Conservation (phyloP, 2,329 filamentous ascomycete genomes). For the Sporothrix dimorphospora region DNA sequence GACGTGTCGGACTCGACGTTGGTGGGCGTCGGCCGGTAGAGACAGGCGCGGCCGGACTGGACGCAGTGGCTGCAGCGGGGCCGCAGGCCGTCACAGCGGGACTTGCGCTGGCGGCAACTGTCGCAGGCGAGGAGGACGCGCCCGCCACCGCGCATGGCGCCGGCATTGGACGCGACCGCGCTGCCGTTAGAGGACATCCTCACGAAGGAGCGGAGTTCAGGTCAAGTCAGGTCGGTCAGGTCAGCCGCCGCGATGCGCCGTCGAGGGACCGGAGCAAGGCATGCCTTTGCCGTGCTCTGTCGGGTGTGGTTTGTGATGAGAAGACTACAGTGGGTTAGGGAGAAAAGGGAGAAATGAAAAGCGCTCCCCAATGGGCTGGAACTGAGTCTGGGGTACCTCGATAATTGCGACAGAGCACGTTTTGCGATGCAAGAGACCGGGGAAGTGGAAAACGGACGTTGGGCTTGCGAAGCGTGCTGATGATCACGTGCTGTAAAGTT, state of each 20-base stretch:
- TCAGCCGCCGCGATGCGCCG: background rate
- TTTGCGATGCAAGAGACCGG: background rate
- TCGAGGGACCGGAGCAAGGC: background rate
- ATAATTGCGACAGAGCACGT: background rate
- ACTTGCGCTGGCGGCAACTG: slow-evolving; percentile 18
- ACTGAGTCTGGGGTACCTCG: too few species aligned
- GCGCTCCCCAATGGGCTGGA: background rate
- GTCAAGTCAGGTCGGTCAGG: background rate
- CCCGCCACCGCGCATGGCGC: background rate
- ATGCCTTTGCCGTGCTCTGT: background rate
- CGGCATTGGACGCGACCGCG: background rate
- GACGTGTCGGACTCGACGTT: background rate
- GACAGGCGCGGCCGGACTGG: slow-evolving; percentile 9
- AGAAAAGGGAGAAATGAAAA: background rate
- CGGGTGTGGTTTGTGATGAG: background rate
- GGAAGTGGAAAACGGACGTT: background rate
- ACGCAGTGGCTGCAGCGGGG: slow-evolving; percentile 18
- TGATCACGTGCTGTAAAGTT: background rate
- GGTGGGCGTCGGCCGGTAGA: slow-evolving; percentile 8
- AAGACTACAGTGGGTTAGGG: too few species aligned
- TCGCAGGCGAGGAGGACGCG: slow-evolving; percentile 8
- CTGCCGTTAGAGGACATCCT: background rate
- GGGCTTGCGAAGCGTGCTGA: background rate
- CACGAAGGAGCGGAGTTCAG: background rate
- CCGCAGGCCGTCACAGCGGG: slow-evolving; percentile 9